phyloP scores from a whole-genome alignment of 2,329 filamentous ascomycete species.

The Macrophomina phaseolina region DNA sequence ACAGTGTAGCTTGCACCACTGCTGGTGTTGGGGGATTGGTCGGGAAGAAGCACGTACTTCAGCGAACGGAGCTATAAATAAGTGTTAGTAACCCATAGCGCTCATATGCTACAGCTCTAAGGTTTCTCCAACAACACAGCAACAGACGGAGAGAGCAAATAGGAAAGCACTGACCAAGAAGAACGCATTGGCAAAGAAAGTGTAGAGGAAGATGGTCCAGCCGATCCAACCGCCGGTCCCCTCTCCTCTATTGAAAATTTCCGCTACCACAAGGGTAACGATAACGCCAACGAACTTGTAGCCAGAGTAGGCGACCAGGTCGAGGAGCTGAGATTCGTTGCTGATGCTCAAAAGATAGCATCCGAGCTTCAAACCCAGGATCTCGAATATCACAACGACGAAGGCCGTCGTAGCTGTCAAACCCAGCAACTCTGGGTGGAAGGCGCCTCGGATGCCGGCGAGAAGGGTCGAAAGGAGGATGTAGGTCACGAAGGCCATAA shows the following conservation, averaged over 20 bases:
- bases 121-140: not conserved
- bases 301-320: constrained; percentile 93
- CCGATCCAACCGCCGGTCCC: constrained; percentile 87
- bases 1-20: constrained; percentile 69
- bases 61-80: constrained; percentile 79
- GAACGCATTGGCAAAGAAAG: constrained; percentile 91
- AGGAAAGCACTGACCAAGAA: constrained; percentile 72
- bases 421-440: constrained; percentile 91
- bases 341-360: constrained; percentile 94
- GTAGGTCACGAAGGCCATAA: constrained; percentile 98
- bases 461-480: constrained; percentile 91
- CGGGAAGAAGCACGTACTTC: constrained; percentile 93
- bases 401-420: constrained; percentile 85
- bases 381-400: constrained; percentile 83
- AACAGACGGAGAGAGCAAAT: not conserved
- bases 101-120: not conserved
- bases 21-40: constrained; percentile 70
- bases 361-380: constrained; percentile 86
- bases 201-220: constrained; percentile 89
- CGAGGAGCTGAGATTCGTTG: constrained; percentile 90
- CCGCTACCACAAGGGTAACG: constrained; percentile 78
- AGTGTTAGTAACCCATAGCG: constrained; percentile 13
- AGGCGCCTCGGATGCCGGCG: constrained; percentile 86
- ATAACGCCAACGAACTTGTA: constrained; percentile 99
- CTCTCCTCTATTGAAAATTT: constrained; percentile 76